Conservation (phyloP, 768 basidiomycete species). For the Sistotremastrum niveocremeum region DNA sequence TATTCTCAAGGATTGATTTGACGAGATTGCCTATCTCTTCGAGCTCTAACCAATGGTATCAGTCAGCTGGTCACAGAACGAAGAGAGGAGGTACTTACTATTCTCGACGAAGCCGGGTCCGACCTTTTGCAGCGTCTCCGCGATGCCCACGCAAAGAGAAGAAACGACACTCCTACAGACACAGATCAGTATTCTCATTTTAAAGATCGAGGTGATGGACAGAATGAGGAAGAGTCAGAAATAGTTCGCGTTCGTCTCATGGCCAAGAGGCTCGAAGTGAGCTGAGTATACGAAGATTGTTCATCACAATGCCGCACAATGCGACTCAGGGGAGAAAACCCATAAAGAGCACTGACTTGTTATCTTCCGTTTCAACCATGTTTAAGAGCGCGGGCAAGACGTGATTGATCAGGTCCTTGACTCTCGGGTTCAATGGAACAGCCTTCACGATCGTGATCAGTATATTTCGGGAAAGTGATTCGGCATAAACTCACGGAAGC, state of each 20-base stretch:
- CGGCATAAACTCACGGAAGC: conserved; percentile 33
- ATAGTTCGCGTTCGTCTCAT: conserved; percentile 38
- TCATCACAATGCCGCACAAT: conserved; percentile 27
- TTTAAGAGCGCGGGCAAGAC: conserved; percentile 65
- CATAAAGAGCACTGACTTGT: conserved; percentile 58
- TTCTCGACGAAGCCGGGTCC: conserved; percentile 77
- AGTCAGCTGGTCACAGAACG: conserved; percentile 5
- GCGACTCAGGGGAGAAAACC: conserved; percentile 4
- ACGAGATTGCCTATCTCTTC: conserved; percentile 72
- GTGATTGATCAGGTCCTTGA: conserved; percentile 69
- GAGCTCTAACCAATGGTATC: conserved; percentile 31
- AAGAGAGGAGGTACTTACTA: conserved; percentile 33
- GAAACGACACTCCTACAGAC: conserved; percentile 68
- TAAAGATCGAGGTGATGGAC: conserved; percentile 4
- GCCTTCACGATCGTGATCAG: conserved; percentile 14
- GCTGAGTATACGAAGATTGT: conserved; percentile 47
- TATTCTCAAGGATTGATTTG: conserved; percentile 79
- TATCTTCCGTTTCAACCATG: conserved; percentile 89
- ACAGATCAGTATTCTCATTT: conserved; percentile 11
- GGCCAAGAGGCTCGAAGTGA: conserved; percentile 55
- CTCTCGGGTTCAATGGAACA: conserved; percentile 45
- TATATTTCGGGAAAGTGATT: too few species aligned
- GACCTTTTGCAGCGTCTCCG: conserved; percentile 84
- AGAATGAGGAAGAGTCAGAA: conserved; percentile 21
- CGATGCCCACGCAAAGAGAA: conserved; percentile 73